Evolutionary conservation across 1,284 basidiomycete genomes (phyloP), one percentile per base, ranked within the genome.

Genomic region (Rhizoctonia solani): DNA sequence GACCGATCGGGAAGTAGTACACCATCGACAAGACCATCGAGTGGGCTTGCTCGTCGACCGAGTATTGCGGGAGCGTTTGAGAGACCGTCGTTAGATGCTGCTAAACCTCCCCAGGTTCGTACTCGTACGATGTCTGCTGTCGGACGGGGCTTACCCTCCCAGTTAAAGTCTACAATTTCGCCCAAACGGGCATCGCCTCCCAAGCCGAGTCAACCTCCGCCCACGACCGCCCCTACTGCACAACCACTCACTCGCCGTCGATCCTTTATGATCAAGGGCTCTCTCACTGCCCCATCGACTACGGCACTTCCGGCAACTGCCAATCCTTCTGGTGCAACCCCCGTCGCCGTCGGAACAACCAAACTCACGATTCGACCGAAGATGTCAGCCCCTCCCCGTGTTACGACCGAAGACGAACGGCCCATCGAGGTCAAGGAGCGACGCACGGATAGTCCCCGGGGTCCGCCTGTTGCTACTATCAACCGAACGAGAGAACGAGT

Each of bases 391-490:
- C 56, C 56, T n/a, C 44, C 30, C 46, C 9, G 9, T 19, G 9
- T 9, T 6, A 11, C 44, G 13, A 9, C 44, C 11, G 58, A 63
- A 21, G 58, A 63, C 1, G 46, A 32, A 13, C 58, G 58, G 14
- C 16, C 30, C 5, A 19, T 63, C 34, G 58, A 63, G 47, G 58
- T 63, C 32, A 63, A 63, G 58, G 58, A 52, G 47, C 58, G 58
- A 14, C 47, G n/a, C 4, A 52, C 46, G 6, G 58, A 63, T 16
- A 63, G 58, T 34, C 58, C 58, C 42, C 58, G 58, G 30, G 58
- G 44, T 14, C 11, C 47, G 32, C 58, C n/a, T n/a, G n/a, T 50
- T 41, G 47, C 58, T 19, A 49, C 58, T 14, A 37, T 63, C 21
- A 39, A 34, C n/a, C 58, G 58, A 14, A 49, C 56, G n/a, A 41